Evolutionary conservation across 768 basidiomycete species (phyloP).

Genomic region (Mycena kentingensis): DNA sequence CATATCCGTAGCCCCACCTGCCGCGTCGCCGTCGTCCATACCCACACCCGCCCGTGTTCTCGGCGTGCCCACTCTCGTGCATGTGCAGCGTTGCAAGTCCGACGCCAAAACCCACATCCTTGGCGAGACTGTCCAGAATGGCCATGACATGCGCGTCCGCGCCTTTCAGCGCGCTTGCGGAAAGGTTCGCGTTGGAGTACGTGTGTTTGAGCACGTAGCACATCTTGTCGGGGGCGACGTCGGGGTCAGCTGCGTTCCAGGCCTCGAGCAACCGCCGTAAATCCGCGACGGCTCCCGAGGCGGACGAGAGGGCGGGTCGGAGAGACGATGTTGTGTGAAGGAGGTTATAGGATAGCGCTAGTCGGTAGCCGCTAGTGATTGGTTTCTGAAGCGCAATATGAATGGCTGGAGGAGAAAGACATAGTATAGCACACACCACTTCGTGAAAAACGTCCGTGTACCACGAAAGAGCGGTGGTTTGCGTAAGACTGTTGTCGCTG

Average conservation of each 20-base stretch:
- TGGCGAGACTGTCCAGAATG: conserved; percentile 27
- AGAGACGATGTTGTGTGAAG: conserved; percentile 30
- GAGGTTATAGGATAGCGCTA: conserved; percentile 44
- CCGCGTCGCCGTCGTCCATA: not conserved
- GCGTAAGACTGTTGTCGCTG: conserved; percentile 17
- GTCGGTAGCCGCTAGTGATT: conserved; percentile 39
- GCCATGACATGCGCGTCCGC: conserved; percentile 33
- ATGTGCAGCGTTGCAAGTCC: conserved; percentile 33
- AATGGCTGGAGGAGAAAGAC: not conserved
- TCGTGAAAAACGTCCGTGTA: conserved; percentile 43
- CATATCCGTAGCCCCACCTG: conserved; percentile 2
- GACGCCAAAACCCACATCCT: conserved; percentile 31
- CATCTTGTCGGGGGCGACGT: conserved; percentile 6
- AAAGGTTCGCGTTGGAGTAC: conserved; percentile 18
- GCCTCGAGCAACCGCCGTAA: conserved; percentile 30
- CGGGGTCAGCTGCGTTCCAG: conserved; percentile 32
- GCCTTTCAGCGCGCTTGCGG: conserved; percentile 33
- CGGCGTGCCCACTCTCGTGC: conserved; percentile 8
- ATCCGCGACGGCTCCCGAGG: conserved; percentile 5
- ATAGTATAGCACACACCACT: conserved; percentile 17
- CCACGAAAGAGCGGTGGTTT: conserved; percentile 41
- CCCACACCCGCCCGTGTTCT: conserved; percentile 2
- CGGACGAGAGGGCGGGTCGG: conserved; percentile 19
- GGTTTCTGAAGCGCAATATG: conserved; percentile 32
- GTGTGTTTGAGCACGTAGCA: conserved; percentile 25